Base-by-base conservation (phyloP, 2,329 filamentous ascomycete genomes). In the Pyricularia grisea region DNA sequence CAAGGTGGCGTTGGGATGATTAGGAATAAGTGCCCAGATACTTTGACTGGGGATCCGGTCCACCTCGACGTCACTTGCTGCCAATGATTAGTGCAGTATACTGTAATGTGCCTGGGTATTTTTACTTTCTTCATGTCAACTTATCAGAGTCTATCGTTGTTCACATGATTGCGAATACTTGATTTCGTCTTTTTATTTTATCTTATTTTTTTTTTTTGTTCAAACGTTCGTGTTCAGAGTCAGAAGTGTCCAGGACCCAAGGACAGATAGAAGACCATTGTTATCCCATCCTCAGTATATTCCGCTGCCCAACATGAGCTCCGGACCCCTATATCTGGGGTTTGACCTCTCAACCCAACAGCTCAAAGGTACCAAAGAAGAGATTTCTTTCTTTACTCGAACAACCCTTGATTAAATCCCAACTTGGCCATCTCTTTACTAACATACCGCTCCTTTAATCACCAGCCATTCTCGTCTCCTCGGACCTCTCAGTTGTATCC, bases 261-360 rank as follows among this genome's bases (percentile, higher is more conserved):
- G 50, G 50, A 58, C 20, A 58, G 33, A 14, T 12, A 14, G 33
- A 36, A 36, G 33, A 36, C 42, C 20, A 50, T n/a, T 50, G 42
- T 50, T 50, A 50, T n/a, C 42, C 5, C 27, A 61, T 61, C 23
- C 11, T 12, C 58, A 12, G 11, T 61, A 27, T n/a, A n/a, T 11
- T 10, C 5, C 25, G 23, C 12, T 27, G 25, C 58, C 58, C 23
- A 61, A 23, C 58, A 67, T 67, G 66, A 69, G 68, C 69, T 71
- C 74, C 71, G 84, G 81, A 36, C 89, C 91, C 23, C 82, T 97
- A 71, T 97, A 97, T 77, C 84, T 97, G 76, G 95, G 95, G 71
- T 94, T 98, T 78, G 95, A 99, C 81, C 89, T 98, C 70, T 97
- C 94, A 63, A 98, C 95, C 70, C 95, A 98, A 79, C 94, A 98